phyloP scores from a whole-genome alignment of 345 rosid genomes.

The Bruguiera gymnorhiza region DNA sequence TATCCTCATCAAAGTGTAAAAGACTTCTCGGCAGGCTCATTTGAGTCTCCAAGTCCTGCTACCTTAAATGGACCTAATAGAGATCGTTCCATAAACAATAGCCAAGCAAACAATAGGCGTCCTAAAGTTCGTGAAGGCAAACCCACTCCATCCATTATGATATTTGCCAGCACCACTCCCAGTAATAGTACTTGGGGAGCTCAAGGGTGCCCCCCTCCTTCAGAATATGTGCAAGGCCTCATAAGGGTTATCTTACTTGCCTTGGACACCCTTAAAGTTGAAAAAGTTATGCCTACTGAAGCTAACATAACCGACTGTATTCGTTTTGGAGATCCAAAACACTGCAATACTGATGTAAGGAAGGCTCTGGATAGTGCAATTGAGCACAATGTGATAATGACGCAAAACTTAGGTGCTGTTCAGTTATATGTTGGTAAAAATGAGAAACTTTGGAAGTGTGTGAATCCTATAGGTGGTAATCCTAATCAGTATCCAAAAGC shows the following conservation, averaged over 20 bases:
- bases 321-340: constrained; percentile 64
- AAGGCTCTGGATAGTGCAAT: constrained; percentile 67
- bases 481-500: constrained; percentile 53
- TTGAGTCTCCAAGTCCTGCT: constrained; percentile 25
- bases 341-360: constrained; percentile 49
- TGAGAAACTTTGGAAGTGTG: constrained; percentile 74
- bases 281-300: constrained; percentile 70
- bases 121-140: constrained; percentile 31
- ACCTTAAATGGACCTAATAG: constrained; percentile 30
- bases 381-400: constrained; percentile 61
- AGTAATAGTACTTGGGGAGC: constrained; percentile 47
- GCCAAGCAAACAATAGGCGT: constrained; percentile 32
- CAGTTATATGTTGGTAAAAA: constrained; percentile 63
- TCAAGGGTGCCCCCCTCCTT: constrained; percentile 48
- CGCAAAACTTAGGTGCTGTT: constrained; percentile 49
- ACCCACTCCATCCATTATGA: constrained; percentile 22
- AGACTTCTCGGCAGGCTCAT: constrained; percentile 36
- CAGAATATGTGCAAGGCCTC: constrained; percentile 73
- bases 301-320: constrained; percentile 71
- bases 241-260: constrained; percentile 71
- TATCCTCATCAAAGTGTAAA: constrained; percentile 36
- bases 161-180: constrained; percentile 22
- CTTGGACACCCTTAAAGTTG: constrained; percentile 60
- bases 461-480: constrained; percentile 64
- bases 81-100: constrained; percentile 20